phyloP scores from a whole-genome alignment of 164 flowering plant genomes.

The Platanus orientalis region DNA sequence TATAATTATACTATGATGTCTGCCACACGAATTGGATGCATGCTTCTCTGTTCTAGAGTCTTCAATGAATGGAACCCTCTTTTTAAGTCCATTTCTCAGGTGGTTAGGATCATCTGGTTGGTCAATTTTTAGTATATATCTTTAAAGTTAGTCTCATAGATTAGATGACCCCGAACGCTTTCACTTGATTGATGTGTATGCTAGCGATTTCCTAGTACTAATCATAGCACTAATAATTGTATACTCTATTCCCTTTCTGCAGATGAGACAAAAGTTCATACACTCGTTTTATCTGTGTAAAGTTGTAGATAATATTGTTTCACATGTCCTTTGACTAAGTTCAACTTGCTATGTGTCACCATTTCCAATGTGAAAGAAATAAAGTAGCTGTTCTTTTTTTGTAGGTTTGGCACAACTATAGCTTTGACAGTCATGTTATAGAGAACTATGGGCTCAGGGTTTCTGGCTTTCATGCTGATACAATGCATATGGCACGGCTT shows the following conservation, averaged over 20 bases:
- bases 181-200: neutral
- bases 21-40: too few relatives aligned
- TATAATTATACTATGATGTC: neutral
- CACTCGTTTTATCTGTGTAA: too few relatives aligned
- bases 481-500: constrained; percentile 95
- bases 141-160: too few relatives aligned
- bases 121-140: too few relatives aligned
- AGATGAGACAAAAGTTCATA: neutral
- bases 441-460: constrained; percentile 77
- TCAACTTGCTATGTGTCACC: neutral
- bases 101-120: neutral
- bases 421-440: constrained; percentile 82
- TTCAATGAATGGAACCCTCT: neutral
- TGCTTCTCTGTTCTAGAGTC: neutral
- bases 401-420: constrained; percentile 99
- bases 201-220: too few relatives aligned
- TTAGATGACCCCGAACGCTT: too few relatives aligned
- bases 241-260: neutral
- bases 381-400: constrained; percentile 10
- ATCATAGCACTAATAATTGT: neutral
- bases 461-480: constrained; percentile 93
- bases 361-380: neutral
- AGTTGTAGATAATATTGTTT: too few relatives aligned
- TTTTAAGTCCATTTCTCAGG: neutral
- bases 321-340: too few relatives aligned